Conservation (phyloP, 2,329 filamentous ascomycete genomes). For the Penicillium sp. region DNA sequence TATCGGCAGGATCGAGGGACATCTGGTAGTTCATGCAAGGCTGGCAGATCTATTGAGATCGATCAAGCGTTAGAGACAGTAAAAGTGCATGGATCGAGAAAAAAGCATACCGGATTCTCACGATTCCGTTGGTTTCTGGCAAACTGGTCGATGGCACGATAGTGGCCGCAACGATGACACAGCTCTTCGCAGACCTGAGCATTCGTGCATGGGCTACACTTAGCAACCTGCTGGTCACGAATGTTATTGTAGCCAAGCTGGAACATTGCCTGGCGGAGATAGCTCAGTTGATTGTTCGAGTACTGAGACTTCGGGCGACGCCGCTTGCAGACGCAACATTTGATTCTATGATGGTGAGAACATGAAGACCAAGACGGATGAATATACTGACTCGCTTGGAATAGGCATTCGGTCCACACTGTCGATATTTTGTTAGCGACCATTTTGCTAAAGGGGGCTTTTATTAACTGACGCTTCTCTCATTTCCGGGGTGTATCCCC, state of each 20-base stretch:
- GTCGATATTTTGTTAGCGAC: background rate
- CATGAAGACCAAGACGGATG: background rate
- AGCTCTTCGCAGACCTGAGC: background rate
- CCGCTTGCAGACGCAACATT: slow-evolving; percentile 5
- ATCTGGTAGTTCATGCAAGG: slow-evolving; percentile 12
- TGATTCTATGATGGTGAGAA: slow-evolving; percentile 2
- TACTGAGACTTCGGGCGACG: background rate
- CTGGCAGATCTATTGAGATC: background rate
- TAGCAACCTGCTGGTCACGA: slow-evolving; percentile 1
- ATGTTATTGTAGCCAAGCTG: background rate
- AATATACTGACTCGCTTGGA: slow-evolving; percentile 1
- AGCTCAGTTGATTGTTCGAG: slow-evolving; percentile 1
- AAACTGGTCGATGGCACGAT: slow-evolving; percentile 3
- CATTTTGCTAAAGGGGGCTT: background rate
- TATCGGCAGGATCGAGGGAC: background rate
- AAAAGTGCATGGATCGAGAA: too few relatives aligned
- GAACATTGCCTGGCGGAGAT: slow-evolving; percentile 1
- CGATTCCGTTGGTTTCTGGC: slow-evolving; percentile 6
- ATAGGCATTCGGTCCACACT: background rate
- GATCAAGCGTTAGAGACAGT: background rate
- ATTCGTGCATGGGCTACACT: slow-evolving; percentile 3
- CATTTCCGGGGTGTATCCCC: background rate
- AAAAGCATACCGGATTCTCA: background rate
- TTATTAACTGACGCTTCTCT: background rate
- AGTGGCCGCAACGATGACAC: slow-evolving; percentile 3